phyloP scores from a whole-genome alignment of 2,329 filamentous ascomycete genomes.

The Aspergillus fructus region DNA sequence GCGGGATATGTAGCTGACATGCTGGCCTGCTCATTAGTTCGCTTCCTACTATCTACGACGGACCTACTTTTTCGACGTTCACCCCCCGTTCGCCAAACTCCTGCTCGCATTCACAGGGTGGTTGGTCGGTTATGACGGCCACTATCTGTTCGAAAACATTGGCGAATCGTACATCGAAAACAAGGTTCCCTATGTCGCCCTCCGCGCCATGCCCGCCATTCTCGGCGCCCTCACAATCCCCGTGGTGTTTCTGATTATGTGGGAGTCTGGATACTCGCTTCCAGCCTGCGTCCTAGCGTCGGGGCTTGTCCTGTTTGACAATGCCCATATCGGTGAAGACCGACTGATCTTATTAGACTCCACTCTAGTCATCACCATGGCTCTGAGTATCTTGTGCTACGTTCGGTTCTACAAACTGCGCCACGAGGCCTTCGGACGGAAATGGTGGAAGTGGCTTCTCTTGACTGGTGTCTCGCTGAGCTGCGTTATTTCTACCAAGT shows the following conservation, averaged over 20 bases:
- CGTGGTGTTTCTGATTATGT: constrained; percentile 97
- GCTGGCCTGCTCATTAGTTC: constrained; percentile 35
- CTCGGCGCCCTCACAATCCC: constrained; percentile 90
- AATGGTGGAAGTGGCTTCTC: constrained; percentile 99
- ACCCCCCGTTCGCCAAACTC: constrained; percentile 96
- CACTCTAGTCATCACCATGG: constrained; percentile 93
- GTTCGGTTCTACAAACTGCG: constrained; percentile 97
- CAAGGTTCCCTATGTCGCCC: constrained; percentile 95
- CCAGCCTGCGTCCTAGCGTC: constrained; percentile 87
- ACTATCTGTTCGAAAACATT: constrained; percentile 98
- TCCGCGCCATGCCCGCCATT: constrained; percentile 87
- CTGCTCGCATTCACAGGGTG: constrained; percentile 96
- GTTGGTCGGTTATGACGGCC: constrained; percentile 94
- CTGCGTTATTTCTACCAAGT: constrained; percentile 98
- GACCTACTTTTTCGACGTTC: constrained; percentile 99
- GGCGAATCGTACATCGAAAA: constrained; percentile 97
- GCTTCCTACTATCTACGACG: constrained; percentile 81
- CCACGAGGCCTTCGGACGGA: constrained; percentile 82
- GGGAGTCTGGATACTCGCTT: constrained; percentile 97
- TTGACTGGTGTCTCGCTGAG: constrained; percentile 91
- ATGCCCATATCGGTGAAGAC: constrained; percentile 96
- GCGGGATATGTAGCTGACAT: constrained; percentile 17
- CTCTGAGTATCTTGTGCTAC: constrained; percentile 88
- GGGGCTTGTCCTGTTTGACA: constrained; percentile 87
- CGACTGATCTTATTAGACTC: constrained; percentile 92